Base-by-base conservation (phyloP, 2,329 filamentous ascomycete species). In the Cordyceps javanica region DNA sequence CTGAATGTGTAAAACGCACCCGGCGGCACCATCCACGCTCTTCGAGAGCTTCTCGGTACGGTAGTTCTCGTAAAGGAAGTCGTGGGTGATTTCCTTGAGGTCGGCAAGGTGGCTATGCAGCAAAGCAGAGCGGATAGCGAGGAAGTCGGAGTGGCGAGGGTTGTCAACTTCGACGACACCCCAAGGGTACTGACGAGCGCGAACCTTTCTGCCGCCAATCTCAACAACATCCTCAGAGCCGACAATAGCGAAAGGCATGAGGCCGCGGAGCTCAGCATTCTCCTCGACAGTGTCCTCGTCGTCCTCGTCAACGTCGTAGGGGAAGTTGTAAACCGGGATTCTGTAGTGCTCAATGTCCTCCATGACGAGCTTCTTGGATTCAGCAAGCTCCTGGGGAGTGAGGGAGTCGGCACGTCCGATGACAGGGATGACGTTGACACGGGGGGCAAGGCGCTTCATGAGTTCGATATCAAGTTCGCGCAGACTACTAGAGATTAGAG, bases 1-100 rank as follows among this genome's bases (percentile, higher is more conserved):
- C 46, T 38, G 4, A 39, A 42, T 54, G 19, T 44, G 53, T 38
- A 38, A 46, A 44, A 91, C 91, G 67, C 89, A 96, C 91, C 86
- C 85, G 83, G 86, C 84, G 76, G 90, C 89, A 73, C 90, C 90
- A 72, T 97, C 92, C 67, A 99, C 94, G 73, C 91, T 97, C 90
- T 97, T 99, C 81, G 90, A 96, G 68, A 99, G 89, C 82, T 97
- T 97, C 89, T 99, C 94, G 70, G 94, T 99, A 91, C 94, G 91
- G 84, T 99, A 99, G 80, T 99, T 99, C 75, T 99, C 94, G 79
- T 99, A 99, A 63, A 99, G 81, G 87, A 99, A 99, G 76, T 99
- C 94, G 76, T 99, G 94, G 54, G 94, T 99, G 72, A 99, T 99
- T 76, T 99, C 94, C 86, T 99, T 99, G 69, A 99, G 79, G 74